These are phyloP conservation scores for Sordariomycetes sp. DNA, from an alignment of 2,329 filamentous ascomycete genomes.

Conservation along the genomic window DNA sequence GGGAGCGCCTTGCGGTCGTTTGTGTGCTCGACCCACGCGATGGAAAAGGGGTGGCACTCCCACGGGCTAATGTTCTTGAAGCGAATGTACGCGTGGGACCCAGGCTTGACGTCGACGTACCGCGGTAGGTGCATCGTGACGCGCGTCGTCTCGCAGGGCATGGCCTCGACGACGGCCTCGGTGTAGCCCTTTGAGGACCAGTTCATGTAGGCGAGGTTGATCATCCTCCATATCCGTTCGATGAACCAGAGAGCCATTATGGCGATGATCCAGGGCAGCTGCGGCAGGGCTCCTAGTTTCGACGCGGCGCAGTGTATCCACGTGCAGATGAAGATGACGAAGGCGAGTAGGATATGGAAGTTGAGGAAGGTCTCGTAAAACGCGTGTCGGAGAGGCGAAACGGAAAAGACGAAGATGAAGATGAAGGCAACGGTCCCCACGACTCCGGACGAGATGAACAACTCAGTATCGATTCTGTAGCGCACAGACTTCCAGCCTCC, in stretches of 20 bases:
- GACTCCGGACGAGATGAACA: constrained; percentile 54
- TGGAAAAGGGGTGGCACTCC: constrained; percentile 69
- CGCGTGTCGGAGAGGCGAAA: constrained; percentile 75
- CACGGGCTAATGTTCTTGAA: constrained; percentile 52
- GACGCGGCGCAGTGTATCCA: constrained; percentile 68
- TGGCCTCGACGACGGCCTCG: constrained; percentile 50
- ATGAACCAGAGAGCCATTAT: constrained; percentile 64
- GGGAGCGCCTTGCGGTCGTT: constrained; percentile 24
- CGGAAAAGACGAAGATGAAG: constrained; percentile 54
- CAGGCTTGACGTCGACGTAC: constrained; percentile 51
- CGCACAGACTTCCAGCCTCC: constrained; percentile 47
- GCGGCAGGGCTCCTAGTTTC: constrained; percentile 51
- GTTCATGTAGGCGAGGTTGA: constrained; percentile 53
- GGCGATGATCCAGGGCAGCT: constrained; percentile 61
- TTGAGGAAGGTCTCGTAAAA: constrained; percentile 97
- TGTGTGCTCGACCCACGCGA: constrained; percentile 57
- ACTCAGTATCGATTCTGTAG: constrained; percentile 37
- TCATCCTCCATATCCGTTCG: constrained; percentile 54
- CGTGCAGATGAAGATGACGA: constrained; percentile 54
- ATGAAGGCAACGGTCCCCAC: constrained; percentile 47
- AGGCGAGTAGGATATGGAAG: constrained; percentile 64
- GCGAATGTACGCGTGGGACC: constrained; percentile 64
- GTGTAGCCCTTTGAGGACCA: constrained; percentile 45
- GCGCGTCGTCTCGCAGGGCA: constrained; percentile 56
- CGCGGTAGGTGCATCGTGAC: constrained; percentile 59